These are phyloP conservation scores for Melaleuca alternifolia DNA, from an alignment of 345 rosid species.

Conservation along the genomic window DNA sequence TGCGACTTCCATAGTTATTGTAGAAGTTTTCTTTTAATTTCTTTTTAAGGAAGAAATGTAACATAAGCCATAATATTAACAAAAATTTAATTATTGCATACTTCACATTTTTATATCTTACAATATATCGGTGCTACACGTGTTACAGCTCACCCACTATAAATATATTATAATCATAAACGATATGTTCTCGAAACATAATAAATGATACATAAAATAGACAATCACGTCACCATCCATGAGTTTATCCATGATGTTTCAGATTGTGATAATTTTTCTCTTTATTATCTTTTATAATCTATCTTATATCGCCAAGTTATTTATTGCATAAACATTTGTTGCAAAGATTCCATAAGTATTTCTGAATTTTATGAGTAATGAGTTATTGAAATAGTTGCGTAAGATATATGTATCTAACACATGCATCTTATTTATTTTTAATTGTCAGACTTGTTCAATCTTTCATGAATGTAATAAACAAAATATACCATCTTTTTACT, in stretches of 20 bases:
- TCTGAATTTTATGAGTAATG: too few relatives aligned
- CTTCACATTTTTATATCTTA: not conserved
- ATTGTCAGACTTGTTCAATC: not conserved
- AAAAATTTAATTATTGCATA: not conserved
- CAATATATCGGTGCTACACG: rapidly evolving
- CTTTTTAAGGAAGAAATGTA: not conserved
- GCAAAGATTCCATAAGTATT: too few relatives aligned
- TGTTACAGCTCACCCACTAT: too few relatives aligned
- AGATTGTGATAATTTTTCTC: not conserved
- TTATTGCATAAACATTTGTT: not conserved
- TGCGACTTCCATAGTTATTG: not conserved
- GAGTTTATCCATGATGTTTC: rapidly evolving
- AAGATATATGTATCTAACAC: not conserved
- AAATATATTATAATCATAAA: not conserved
- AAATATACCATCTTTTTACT: not conserved
- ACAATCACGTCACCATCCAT: not conserved
- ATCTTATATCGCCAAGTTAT: not conserved
- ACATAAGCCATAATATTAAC: not conserved
- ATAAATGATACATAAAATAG: not conserved
- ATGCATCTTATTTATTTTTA: not conserved
- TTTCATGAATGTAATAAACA: not conserved
- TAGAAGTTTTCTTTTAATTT: not conserved
- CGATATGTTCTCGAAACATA: not conserved
- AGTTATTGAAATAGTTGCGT: too few relatives aligned
- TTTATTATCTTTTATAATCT: not conserved